Base-by-base conservation (phyloP, 257 asterid species). In the Solanum habrochaites region DNA sequence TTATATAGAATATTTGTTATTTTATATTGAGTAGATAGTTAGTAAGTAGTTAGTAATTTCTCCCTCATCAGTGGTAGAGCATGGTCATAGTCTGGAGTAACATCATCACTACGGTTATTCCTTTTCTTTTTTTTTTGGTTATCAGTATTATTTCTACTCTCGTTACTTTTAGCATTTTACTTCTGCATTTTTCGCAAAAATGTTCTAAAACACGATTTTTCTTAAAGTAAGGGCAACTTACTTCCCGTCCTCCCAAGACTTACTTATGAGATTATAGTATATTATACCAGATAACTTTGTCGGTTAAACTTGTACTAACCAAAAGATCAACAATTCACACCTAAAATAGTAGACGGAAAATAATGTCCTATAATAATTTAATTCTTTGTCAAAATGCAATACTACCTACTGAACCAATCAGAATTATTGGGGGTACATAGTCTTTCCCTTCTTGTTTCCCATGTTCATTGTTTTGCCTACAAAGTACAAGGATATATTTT, bases 231-330 rank as follows among this genome's bases (percentile, higher is more conserved):
- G 7, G 13, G 10, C 0, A 8, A 2, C 69, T 0, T 60, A 21
- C 29, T 21, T 23, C 0, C 3, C 13, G 0, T 23, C 1, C 27
- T 60, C 29, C 5, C 21, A 13, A 5, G 4, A 5, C 0, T 5
- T 23, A n/a, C 16, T 0, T 64, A 8, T 4, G 71, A 18, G 64
- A n/a, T 64, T 4, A 64, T 1, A 10, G 3, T 11, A 7, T 52
- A 43, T 56, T 8, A 25, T 25, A 25, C 0, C 3, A 14, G 5
- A 6, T 23, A 67, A 27, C 40, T 69, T 18, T 69, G 1, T 69
- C 40, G 16, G 31, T 29, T 45, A 69, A 69, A 29, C 4, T 8
- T 69, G 40, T 69, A 29, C 2, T 8, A 7, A 32, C 39, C 74
- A 67, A 27, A 78, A 8, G 5, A 78, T 43, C 39, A 7, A 27